These are phyloP conservation scores for Fusarium musae DNA, from an alignment of 2,329 filamentous ascomycete species.

Conservation along the genomic window DNA sequence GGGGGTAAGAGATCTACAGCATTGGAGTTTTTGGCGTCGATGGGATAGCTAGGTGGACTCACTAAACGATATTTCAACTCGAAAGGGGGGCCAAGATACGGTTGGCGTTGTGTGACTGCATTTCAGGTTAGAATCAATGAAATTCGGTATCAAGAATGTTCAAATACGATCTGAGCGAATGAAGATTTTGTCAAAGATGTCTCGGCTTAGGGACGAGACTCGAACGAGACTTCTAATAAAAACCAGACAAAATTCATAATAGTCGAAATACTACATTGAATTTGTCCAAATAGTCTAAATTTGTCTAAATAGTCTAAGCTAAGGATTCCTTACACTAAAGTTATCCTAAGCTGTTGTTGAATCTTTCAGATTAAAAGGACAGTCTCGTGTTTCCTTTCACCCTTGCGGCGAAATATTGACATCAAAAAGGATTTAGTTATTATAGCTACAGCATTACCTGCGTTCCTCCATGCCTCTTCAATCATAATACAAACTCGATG, in stretches of 20 bases:
- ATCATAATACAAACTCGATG: slow-evolving; percentile 1
- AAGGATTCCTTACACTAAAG: not conserved
- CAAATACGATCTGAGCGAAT: too few species aligned
- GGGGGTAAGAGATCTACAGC: slow-evolving; percentile 4
- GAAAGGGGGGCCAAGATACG: not conserved
- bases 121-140: not conserved
- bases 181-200: not conserved
- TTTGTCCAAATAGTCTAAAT: not conserved
- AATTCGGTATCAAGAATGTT: not conserved
- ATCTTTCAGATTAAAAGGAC: too few species aligned
- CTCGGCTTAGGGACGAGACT: not conserved
- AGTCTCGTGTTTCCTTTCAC: not conserved
- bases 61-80: not conserved
- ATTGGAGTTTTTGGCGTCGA: slow-evolving; percentile 39
- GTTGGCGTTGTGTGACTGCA: not conserved
- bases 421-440: not conserved
- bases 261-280: not conserved
- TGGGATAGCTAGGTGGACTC: slow-evolving; percentile 6
- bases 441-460: not conserved
- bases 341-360: not conserved
- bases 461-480: not conserved
- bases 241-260: not conserved
- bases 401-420: not conserved
- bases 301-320: not conserved
- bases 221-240: too few species aligned